These are phyloP conservation scores for Chlorella sorokiniana DNA, from an alignment of 139 green algal species.

Conservation along the genomic window DNA sequence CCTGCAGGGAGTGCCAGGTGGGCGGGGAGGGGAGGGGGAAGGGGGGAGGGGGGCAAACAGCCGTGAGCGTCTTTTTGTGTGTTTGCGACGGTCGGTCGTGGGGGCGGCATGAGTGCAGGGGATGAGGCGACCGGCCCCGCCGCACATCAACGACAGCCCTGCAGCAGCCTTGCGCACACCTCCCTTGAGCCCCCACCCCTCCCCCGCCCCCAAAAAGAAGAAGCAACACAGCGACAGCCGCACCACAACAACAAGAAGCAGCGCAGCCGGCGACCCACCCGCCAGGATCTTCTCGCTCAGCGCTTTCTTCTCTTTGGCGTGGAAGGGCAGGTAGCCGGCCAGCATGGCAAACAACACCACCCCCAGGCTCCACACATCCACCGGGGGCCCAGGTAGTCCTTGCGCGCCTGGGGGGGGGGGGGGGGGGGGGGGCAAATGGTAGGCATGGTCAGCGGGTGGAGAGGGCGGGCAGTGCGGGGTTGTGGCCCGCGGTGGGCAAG, in stretches of 20 bases:
- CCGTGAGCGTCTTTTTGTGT: neutral
- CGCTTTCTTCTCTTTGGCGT: constrained; percentile 72
- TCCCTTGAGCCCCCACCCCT: too few species aligned
- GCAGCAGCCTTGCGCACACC: too few species aligned
- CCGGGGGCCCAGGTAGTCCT: constrained; percentile 58
- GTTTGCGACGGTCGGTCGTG: too few species aligned
- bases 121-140: neutral
- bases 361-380: constrained; percentile 85
- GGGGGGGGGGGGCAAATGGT: neutral
- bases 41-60: neutral
- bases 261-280: constrained; percentile 9
- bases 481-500: too few species aligned
- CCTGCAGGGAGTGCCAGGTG: constrained; percentile 12
- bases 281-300: constrained; percentile 66
- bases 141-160: neutral
- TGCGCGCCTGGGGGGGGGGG: constrained; percentile 10
- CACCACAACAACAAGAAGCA: too few species aligned
- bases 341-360: constrained; percentile 92
- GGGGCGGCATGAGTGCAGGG: too few species aligned
- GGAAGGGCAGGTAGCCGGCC: constrained; percentile 82
- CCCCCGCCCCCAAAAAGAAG: too few species aligned
- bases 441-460: neutral
- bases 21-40: neutral
- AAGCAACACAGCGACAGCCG: too few species aligned
- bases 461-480: too few species aligned